Evolutionary conservation across 768 basidiomycete genomes (phyloP), one percentile per base, ranked within the genome.

Genomic region (Tylopilus vinaceipallidus): DNA sequence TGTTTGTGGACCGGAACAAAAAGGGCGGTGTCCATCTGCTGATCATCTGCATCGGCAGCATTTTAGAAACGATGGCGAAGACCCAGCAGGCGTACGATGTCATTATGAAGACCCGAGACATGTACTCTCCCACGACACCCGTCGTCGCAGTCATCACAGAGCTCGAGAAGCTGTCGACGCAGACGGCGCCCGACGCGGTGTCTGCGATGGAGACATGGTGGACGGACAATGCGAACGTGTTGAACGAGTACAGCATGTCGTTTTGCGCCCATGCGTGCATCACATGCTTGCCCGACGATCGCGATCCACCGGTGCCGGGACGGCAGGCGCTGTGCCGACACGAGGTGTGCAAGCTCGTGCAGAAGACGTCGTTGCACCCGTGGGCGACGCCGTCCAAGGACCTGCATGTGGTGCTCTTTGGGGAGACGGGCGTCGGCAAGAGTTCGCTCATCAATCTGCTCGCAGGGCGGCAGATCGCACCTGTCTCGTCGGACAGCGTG

Each of bases 391-490:
- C 29, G 4, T 48, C 0, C 54, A n/a, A 59, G 33, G 57, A 64
- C 42, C 26, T 63, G 8, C 63, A 71, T 41, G 46, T 75, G 38
- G 56, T 76, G 16, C 42, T 77, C 17, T 77, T 76, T 41, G 75
- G 75, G 0, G 71, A 75, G 46, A 65, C 71, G 0, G 75, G 75
- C 16, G 50, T 56, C 17, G 65, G 65, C 3, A 67, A 67, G 38
- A 67, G 65, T n/a, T 70, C 68, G 4, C 54, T 67, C 36, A 53
- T 67, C 44, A 76, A 76, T 42, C 67, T 77, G 58, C 53, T 77
- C 36, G 56, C 60, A 6, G 66, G 61, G 52, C 69, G 47, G 57
- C 66, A 44, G 7, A 42, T 65, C 23, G 65, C 65, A 3, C 34
- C 37, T 0, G 41, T 58, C 11, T 69, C 65, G 3, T 52, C 58